Evolutionary conservation across 169 alveolate genomes (phyloP).

Genomic region (Theileria sp.): DNA sequence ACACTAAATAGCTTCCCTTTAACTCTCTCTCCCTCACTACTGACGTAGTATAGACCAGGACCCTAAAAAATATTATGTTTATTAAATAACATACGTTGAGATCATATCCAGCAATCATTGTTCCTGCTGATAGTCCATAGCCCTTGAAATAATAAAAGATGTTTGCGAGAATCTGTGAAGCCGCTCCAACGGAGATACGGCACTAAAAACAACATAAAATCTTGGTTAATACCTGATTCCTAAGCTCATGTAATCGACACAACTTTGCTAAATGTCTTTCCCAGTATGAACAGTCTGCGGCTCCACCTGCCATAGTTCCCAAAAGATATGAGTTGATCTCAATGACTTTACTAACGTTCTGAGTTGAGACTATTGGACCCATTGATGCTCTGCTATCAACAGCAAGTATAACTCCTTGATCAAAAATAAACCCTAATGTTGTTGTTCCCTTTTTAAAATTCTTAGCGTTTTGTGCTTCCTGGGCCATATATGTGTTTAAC

Average conservation of each 20-base stretch:
- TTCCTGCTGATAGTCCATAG: constrained; percentile 98
- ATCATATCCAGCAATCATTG: constrained; percentile 89
- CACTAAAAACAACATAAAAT: background rate
- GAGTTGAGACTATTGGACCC: constrained; percentile 96
- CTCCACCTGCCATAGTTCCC: constrained; percentile 99
- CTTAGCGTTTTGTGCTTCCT: constrained; percentile 24
- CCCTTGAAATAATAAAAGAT: constrained; percentile 93
- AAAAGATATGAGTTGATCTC: constrained; percentile 94
- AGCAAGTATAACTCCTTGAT: constrained; percentile 97
- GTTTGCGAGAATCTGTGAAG: constrained; percentile 93
- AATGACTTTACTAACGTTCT: constrained; percentile 93
- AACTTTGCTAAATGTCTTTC: constrained; percentile 90
- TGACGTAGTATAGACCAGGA: constrained; percentile 89
- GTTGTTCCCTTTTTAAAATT: constrained; percentile 94
- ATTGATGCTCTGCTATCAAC: constrained; percentile 99
- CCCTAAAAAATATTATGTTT: constrained; percentile 67
- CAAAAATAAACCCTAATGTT: constrained; percentile 89
- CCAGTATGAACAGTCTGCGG: constrained; percentile 99
- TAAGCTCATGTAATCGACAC: constrained; percentile 88
- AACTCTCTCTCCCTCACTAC: constrained; percentile 92
- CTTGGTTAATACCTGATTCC: constrained; percentile 74
- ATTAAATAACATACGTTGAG: constrained; percentile 34
- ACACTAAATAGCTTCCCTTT: constrained; percentile 88
- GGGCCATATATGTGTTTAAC: constrained; percentile 38
- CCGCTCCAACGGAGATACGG: constrained; percentile 96